Evolutionary conservation across 352 stramenopile genomes (phyloP).

Genomic region (Elongisporangium senticosum): DNA sequence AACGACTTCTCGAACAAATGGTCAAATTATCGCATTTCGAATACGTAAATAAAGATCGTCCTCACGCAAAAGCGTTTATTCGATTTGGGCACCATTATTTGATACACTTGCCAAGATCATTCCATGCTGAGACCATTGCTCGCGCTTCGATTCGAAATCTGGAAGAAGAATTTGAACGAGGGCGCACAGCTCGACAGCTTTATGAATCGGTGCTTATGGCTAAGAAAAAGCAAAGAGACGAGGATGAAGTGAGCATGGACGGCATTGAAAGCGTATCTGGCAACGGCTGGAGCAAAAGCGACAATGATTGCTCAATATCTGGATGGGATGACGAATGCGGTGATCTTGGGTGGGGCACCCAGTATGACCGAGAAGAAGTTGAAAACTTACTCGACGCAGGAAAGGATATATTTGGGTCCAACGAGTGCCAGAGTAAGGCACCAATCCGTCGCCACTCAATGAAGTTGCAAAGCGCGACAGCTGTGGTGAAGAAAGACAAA

Average conservation of each 20-base stretch:
- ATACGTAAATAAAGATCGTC: constrained; percentile 36
- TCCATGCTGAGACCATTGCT: constrained; percentile 69
- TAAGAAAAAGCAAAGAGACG: constrained; percentile 30
- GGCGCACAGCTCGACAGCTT: constrained; percentile 56
- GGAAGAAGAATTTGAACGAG: constrained; percentile 74
- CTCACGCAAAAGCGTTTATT: constrained; percentile 57
- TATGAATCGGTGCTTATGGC: constrained; percentile 69
- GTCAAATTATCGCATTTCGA: constrained; percentile 68
- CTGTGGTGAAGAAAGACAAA: constrained; percentile 40
- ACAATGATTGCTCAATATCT: too few species aligned
- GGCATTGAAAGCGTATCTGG: neutral
- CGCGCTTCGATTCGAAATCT: constrained; percentile 66
- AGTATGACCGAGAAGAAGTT: too few species aligned
- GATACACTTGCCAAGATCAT: constrained; percentile 72
- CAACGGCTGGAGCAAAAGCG: too few species aligned
- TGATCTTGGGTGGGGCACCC: too few species aligned
- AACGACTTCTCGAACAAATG: constrained; percentile 77
- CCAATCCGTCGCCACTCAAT: constrained; percentile 10
- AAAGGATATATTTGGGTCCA: too few species aligned
- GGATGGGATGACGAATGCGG: too few species aligned
- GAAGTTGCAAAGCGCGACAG: constrained; percentile 31
- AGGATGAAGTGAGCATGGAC: constrained; percentile 4
- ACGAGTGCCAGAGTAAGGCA: too few species aligned
- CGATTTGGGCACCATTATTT: constrained; percentile 78
- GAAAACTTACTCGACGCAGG: too few species aligned